Percentiles rank a stretch among this genome's conserved stretches.
phyloP scores from a whole-genome alignment of 139 green algal species.

The Chlamydomonas eustigma region DNA sequence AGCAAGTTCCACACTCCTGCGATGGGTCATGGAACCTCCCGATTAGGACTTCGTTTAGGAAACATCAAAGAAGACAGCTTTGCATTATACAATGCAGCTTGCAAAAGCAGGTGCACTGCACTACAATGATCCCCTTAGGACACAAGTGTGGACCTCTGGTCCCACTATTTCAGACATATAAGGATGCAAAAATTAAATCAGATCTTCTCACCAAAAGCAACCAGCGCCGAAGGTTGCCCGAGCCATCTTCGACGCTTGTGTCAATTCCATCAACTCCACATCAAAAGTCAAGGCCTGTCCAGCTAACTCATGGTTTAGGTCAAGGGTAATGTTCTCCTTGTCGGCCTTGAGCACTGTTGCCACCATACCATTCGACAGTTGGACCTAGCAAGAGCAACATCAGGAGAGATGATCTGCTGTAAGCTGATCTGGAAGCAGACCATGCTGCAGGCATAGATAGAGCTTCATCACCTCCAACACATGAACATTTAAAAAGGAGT shows the following conservation, averaged over 20 bases:
- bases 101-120: background rate
- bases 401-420: background rate
- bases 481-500: too few species aligned
- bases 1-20: slow-evolving; percentile 49
- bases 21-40: background rate
- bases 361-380: background rate
- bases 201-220: slow-evolving; percentile 13
- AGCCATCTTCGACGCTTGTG: background rate
- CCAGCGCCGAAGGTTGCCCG: slow-evolving; percentile 17
- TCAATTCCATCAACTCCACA: slow-evolving; percentile 8
- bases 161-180: background rate
- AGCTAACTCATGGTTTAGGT: slow-evolving; percentile 14
- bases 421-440: background rate
- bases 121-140: too few species aligned
- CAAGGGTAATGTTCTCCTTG: background rate
- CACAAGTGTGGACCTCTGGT: too few species aligned
- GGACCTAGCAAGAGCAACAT: background rate
- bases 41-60: too few species aligned
- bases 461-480: too few species aligned
- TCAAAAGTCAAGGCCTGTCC: slow-evolving; percentile 20
- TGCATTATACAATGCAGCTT: background rate
- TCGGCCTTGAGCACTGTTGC: background rate
- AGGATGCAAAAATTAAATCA: background rate
- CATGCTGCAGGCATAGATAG: too few species aligned
- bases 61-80: too few species aligned